Base-by-base conservation (phyloP, 805 yeast genomes). In the Metschnikowia koreensis region DNA sequence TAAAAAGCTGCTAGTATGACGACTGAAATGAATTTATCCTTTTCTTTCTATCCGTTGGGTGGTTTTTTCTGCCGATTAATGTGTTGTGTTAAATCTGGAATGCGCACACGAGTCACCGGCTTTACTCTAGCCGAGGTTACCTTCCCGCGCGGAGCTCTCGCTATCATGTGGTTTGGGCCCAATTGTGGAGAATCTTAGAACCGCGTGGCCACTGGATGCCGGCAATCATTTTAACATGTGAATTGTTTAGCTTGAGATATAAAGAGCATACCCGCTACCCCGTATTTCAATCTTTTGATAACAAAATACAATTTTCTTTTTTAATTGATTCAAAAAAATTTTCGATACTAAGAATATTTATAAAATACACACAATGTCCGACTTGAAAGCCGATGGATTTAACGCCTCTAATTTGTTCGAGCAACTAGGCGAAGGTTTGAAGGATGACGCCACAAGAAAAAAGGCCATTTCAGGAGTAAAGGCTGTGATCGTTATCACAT, bases 401-500 rank as follows among this genome's bases (percentile, higher is more conserved):
- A 73, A 74, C 63, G 69, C 79, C 49, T 74, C 77, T 47, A 65
- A 68, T 48, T 66, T 74, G 50, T 73, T 75, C 61, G 66, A 70
- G 59, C 67, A 67, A 55, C 70, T 76, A 60, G 59, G 64, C 46
- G 69, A 62, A 43, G 79, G 72, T 22, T 67, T 76, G 56, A 62
- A 67, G 48, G 76, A 74, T 54, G 66, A 62, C 47, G 64, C 61
- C 43, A 55, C 60, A 50, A 71, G 62, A 55, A 66, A 70, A 61
- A 67, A 72, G 64, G 77, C 79, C 50, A 66, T 76, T 55, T 50
- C 61, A 46, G 76, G 73, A 39, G 83, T 88, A 62, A 79, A 82
- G 62, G 83, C 89, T 34, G 69, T 79, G 34, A 82, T 89, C 53
- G 81, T 79, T 43, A 84, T 89, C 68, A 83, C 85, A 36, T 56